These are phyloP conservation scores for Centella asiatica DNA, from an alignment of 129 eudicot species.

Conservation along the genomic window DNA sequence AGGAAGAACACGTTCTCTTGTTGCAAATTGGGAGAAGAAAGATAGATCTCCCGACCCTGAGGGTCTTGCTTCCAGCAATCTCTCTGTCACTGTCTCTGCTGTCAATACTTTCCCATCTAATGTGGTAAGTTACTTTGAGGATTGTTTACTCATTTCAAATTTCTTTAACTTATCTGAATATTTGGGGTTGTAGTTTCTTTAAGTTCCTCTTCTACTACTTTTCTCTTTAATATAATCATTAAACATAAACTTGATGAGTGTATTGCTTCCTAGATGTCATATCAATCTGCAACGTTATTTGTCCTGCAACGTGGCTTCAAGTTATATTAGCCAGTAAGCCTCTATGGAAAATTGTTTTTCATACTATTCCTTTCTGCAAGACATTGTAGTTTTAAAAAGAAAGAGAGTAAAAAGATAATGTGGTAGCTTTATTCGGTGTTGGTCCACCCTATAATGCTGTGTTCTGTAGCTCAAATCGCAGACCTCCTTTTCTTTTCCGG, in stretches of 20 bases:
- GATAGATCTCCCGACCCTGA: constrained; percentile 47
- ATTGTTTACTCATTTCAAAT: neutral
- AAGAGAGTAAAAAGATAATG: too few relatives aligned
- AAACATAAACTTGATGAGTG: neutral
- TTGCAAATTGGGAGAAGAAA: constrained; percentile 61
- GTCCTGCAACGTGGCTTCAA: neutral
- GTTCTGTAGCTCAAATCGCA: too few relatives aligned
- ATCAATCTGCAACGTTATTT: neutral
- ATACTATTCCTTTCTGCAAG: neutral
- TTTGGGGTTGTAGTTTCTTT: constrained; percentile 5
- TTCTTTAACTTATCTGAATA: constrained; percentile 1
- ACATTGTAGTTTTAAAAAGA: neutral
- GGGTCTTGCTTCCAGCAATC: constrained; percentile 46
- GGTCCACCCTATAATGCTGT: too few relatives aligned
- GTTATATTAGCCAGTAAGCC: neutral
- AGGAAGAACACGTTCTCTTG: constrained; percentile 66
- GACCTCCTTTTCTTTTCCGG: too few relatives aligned
- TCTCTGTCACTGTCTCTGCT: constrained; percentile 34
- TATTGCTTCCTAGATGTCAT: neutral
- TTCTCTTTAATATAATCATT: neutral
- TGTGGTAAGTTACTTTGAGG: constrained; percentile 28
- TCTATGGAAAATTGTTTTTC: neutral
- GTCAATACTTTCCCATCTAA: constrained; percentile 29
- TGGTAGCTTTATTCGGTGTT: too few relatives aligned
- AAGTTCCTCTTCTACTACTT: neutral